A percentile compares a stretch with the other conserved stretches of the same genome.
Evolutionary conservation across 192 early-diverging fungal species (phyloP).

Genomic region (Chytriomyces sp.): DNA sequence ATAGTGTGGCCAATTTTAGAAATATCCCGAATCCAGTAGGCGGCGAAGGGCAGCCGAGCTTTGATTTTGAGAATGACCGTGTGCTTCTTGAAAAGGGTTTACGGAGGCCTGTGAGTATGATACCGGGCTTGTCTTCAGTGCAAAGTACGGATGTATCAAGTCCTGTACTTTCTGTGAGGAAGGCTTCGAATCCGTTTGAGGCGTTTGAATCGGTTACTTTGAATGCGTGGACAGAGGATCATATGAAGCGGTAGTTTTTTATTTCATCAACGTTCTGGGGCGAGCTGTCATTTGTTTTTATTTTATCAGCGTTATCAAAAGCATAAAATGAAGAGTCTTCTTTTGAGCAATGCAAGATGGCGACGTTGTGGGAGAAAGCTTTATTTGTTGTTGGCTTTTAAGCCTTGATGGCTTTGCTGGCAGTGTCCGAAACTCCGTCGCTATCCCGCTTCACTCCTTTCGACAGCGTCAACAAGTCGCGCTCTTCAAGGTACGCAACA

Average conservation of each 20-base stretch:
- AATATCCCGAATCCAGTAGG: neutral
- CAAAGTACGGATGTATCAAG: no score
- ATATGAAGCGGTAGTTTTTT: neutral
- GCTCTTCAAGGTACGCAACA: constrained; percentile 10
- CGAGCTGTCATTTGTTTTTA: no score
- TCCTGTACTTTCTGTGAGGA: neutral
- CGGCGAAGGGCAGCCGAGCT: constrained; percentile 1
- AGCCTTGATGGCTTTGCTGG: neutral
- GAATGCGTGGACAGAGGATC: constrained; percentile 14
- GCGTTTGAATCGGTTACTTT: constrained; percentile 30
- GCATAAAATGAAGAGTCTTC: no score
- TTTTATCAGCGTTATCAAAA: no score
- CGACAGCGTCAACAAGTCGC: neutral
- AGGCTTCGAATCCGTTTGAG: constrained; percentile 31
- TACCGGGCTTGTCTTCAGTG: neutral
- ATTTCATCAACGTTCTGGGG: neutral
- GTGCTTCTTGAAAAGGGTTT: constrained; percentile 2
- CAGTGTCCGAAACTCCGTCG: neutral
- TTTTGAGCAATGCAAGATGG: no score
- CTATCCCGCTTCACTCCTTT: neutral
- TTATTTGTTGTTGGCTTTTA: neutral
- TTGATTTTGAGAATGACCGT: constrained; percentile 20
- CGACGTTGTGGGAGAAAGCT: no score
- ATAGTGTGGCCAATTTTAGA: constrained; percentile 23
- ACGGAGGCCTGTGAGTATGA: constrained; percentile 12